Evolutionary conservation across 768 basidiomycete species (phyloP), one percentile per base, ranked within the genome.

Genomic region (Myochromella boudieri): DNA sequence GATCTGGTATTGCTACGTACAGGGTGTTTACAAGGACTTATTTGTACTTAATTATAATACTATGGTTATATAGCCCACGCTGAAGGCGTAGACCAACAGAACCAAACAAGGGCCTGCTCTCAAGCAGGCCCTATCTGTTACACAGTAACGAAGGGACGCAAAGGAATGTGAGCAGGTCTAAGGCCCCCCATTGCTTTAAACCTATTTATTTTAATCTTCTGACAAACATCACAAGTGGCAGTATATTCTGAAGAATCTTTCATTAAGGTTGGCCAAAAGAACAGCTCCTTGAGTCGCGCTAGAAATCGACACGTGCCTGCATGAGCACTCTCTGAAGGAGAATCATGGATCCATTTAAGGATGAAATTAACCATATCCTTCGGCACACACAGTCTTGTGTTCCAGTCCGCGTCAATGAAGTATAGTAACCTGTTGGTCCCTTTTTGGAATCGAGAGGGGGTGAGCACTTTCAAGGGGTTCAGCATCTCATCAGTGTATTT

Each of bases 391-490:
- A 60, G 48, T 15, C 54, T 4, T 25, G 47, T 14, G 11, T 45
- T 51, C 52, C 54, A 58, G 27, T 60, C 57, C 1, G 59, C 52
- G 28, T 60, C 59, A 0, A 48, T 10, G 39, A 56, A 60, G 33
- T 58, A 60, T 4, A 43, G 42, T 3, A 43, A n/a, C 3, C 42
- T 14, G 31, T 43, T 43, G 4, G 8, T 33, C n/a, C 31, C 42
- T 24, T n/a, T 32, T 14, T 43, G 42, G 24, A 33, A 43, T 7
- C 22, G 28, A 1, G 42, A 43, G 1, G 42, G 42, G 6, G 42
- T 43, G 12, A 43, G 29, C 14, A 43, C 8, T 5, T 4, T 32
- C n/a, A 32, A 11, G 2, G 42, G 29, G n/a, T 43, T 43, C 1
- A 31, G 42, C 4, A 34, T n/a, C 24, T 32, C 42, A 8, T 32